Evolutionary conservation across 306 rosid genomes (phyloP).

Genomic region (Cucurbita argyrosperma): DNA sequence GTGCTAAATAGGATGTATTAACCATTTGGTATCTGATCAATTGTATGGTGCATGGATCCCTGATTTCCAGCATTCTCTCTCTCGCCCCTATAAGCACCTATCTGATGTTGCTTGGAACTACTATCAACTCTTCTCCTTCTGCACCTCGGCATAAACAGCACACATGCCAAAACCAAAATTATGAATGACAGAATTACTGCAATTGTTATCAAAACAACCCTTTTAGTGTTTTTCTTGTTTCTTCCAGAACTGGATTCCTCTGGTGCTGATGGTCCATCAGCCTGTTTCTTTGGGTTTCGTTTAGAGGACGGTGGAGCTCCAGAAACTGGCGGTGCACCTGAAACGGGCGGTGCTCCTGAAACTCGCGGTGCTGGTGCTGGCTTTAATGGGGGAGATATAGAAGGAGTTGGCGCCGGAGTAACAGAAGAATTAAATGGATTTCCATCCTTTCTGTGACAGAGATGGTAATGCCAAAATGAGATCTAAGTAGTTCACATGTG

Average conservation of each 20-base stretch:
- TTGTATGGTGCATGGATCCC: slow-evolving; percentile 32
- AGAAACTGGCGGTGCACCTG: slow-evolving; percentile 32
- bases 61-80: slow-evolving; percentile 34
- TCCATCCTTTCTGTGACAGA: slow-evolving; percentile 63
- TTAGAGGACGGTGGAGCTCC: slow-evolving; percentile 31
- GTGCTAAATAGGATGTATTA: not conserved
- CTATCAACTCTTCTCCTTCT: slow-evolving; percentile 30
- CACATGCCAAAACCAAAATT: slow-evolving; percentile 34
- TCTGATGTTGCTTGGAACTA: slow-evolving; percentile 33
- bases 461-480: slow-evolving; percentile 12
- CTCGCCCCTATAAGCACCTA: slow-evolving; percentile 52
- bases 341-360: slow-evolving; percentile 28
- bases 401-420: slow-evolving; percentile 33
- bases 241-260: slow-evolving; percentile 42
- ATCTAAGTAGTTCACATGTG: not conserved
- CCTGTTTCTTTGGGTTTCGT: slow-evolving; percentile 19
- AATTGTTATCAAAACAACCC: slow-evolving; percentile 63
- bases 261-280: slow-evolving; percentile 44
- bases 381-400: slow-evolving; percentile 23
- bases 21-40: slow-evolving; percentile 50
- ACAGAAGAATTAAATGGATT: slow-evolving; percentile 49
- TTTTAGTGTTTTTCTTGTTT: slow-evolving; percentile 29
- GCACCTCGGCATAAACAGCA: slow-evolving; percentile 53
- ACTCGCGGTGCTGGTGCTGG: slow-evolving; percentile 22
- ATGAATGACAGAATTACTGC: slow-evolving; percentile 36